Evolutionary conservation across 768 basidiomycete species (phyloP), one percentile per base, ranked within the genome.

Genomic region (Pisolithus tinctorius): DNA sequence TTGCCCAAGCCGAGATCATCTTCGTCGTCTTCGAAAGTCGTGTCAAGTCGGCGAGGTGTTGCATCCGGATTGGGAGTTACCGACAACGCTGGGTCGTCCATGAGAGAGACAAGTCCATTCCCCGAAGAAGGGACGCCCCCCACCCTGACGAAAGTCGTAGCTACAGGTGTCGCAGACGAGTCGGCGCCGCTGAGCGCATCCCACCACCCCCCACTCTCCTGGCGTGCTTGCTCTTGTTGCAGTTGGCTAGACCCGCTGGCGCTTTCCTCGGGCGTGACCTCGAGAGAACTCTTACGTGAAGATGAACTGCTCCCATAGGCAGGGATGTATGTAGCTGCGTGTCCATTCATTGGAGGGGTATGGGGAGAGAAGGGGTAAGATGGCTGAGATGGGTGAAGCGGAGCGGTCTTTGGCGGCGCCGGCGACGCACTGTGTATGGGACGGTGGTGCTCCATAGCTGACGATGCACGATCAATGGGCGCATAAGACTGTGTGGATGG

Each of bases 1-100:
- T 98, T 99, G 2, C 93, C 92, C 55, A 98, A 77, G 1, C 96
- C 96, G 47, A 99, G 77, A 62, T 96, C 93, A 41, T 95, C 93
- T 0, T 84, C 86, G 1, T 87, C 87, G 7, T 82, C 81, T 7
- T 73, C 66, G 47, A 53, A 16, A 50, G 49, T 44, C 42, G 55
- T 34, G 29, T 39, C 60, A 34, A 47, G 50, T 27, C 50, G 60
- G 37, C 4, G 49, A 17, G 58, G 38, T 34, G 59, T 37, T 26
- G 56, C 34, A 23, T 45, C 50, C 31, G 60, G 60, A 10, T 45
- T 65, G 14, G 59, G 68, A 16, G 69, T 63, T 39, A 75, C 65
- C 4, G 77, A 68, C 31, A 78, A 74, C 9, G 75, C 63, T 34
- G 75, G 66, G 26, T 69, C 73, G 58, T 88, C 87, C 90, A 93